Evolutionary conservation across 2,329 filamentous ascomycete genomes (phyloP), one percentile per base, ranked within the genome.

Genomic region (Alternaria viburni): DNA sequence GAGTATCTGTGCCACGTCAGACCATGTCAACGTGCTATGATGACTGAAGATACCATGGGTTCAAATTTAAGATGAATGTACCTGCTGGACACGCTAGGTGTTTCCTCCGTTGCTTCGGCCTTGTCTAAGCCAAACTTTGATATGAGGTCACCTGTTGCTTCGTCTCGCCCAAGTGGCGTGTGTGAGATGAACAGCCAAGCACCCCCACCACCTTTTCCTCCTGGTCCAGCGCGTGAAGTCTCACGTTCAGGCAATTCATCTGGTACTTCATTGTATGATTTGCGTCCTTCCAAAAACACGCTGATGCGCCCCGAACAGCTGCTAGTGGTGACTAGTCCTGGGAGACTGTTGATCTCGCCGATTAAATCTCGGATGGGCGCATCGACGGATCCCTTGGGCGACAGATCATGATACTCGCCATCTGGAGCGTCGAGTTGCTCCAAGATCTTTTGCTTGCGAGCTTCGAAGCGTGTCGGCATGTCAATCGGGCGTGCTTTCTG

Each of bases 111-210:
- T 10, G 50, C 41, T 43, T 44, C 54, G 15, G 58, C 26, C 6
- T 59, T 57, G 15, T 65, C 46, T 21, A 78, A 87, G 80, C 74
- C 86, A 83, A 72, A 81, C 17, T 63, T 54, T 25, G 70, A 54
- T 49, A 72, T 64, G 26, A 75, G 71, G 25, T 69, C 52, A 30
- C 59, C 59, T 8, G 52, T 43, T 46, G 50, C 54, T 23, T 68
- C 25, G 21, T 44, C 50, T 11, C 70, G 46, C 49, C 77, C 68
- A 36, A 95, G 81, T 2, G 91, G 88, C 69, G 93, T 89, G 81
- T 98, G 95, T 57, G 92, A 94, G 57, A 97, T 92, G 81, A 90
- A 97, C 26, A 97, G 81, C 94, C 95, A 98, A 59, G 84, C 85
- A 10, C 94, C 74, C 58, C 74, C 93, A 8, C 90, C 91, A 10